phyloP scores from a whole-genome alignment of 257 asterid genomes.

The Paulownia fortunei region DNA sequence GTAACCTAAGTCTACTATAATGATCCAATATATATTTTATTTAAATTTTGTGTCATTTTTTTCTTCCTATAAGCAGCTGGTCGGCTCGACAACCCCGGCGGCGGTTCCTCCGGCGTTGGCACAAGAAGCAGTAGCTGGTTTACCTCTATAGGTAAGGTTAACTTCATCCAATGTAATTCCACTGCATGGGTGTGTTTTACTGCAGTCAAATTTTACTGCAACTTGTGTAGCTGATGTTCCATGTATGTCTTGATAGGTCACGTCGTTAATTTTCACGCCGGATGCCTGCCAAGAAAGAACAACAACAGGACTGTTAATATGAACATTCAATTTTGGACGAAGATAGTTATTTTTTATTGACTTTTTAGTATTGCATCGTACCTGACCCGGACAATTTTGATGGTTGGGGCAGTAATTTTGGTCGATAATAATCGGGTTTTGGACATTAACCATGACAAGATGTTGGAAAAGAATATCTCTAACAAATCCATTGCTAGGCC shows the following conservation, averaged over 20 bases:
- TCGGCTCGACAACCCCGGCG: constrained; percentile 35
- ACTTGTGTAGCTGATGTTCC: constrained; percentile 54
- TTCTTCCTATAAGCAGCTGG: constrained; percentile 31
- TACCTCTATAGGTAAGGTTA: constrained; percentile 33
- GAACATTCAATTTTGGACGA: no score
- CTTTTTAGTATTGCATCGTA: neutral
- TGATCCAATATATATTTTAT: neutral
- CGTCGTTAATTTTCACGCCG: constrained; percentile 45
- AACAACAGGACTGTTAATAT: no score
- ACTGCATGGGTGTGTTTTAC: constrained; percentile 38
- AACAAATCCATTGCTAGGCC: constrained; percentile 66
- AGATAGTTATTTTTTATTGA: neutral
- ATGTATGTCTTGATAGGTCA: constrained; percentile 48
- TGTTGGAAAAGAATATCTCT: constrained; percentile 45
- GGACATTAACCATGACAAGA: constrained; percentile 46
- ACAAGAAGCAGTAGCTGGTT: constrained; percentile 42
- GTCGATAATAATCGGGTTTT: constrained; percentile 61
- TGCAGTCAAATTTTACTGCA: constrained; percentile 48
- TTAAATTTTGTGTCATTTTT: neutral
- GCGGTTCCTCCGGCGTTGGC: constrained; percentile 38
- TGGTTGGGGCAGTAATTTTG: constrained; percentile 64
- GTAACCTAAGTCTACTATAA: neutral
- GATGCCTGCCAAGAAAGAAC: constrained; percentile 27
- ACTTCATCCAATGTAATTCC: constrained; percentile 45
- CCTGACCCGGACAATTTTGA: constrained; percentile 49